These are phyloP conservation scores for Amoebophrya sp. DNA, from an alignment of 169 alveolate species.

Conservation along the genomic window DNA sequence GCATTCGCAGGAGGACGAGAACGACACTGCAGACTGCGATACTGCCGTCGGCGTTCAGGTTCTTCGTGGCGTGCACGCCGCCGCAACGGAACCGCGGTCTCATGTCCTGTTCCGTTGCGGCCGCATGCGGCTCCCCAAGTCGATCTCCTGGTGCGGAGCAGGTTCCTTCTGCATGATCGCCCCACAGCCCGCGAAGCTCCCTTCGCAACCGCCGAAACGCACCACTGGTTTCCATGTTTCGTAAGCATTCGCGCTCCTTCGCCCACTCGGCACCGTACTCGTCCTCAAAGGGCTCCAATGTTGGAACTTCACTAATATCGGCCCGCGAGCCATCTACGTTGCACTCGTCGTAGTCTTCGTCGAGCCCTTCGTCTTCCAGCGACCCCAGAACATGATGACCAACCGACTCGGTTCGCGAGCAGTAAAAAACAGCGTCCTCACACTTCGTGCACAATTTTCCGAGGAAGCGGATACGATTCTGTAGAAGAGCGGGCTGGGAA, in stretches of 20 bases:
- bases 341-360: neutral
- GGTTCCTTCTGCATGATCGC: too few species aligned
- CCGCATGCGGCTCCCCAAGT: neutral
- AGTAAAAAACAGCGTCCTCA: neutral
- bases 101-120: neutral
- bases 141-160: neutral
- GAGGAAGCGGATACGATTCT: neutral
- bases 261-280: neutral
- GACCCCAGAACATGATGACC: too few species aligned
- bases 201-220: neutral
- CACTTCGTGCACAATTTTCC: neutral
- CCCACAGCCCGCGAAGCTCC: neutral
- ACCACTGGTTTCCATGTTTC: neutral
- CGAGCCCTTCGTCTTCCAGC: neutral
- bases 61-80: neutral
- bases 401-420: neutral
- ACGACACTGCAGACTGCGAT: neutral
- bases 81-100: neutral
- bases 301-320: neutral
- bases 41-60: neutral
- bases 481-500: neutral
- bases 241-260: neutral
- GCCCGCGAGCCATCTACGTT: neutral
- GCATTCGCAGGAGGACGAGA: neutral
- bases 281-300: neutral